Evolutionary conservation across 352 stramenopile species (phyloP).

Genomic region (Phytophthora lateralis): DNA sequence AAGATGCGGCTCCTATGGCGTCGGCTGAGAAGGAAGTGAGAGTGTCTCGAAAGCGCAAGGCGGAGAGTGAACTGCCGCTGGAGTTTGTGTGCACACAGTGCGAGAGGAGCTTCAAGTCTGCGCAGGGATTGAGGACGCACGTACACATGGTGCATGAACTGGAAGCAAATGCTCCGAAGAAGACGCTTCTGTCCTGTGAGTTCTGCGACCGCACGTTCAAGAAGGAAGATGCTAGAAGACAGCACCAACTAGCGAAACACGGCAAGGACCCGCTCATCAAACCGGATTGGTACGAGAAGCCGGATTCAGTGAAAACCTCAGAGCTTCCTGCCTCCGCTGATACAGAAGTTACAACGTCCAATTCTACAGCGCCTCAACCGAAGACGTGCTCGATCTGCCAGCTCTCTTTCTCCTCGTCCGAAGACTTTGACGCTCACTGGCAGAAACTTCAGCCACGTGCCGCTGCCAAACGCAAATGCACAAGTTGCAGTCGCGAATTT

Average conservation of each 20-base stretch:
- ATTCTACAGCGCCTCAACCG: not conserved
- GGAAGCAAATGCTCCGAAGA: conserved; percentile 23
- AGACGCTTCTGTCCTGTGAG: conserved; percentile 40
- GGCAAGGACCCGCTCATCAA: conserved; percentile 76
- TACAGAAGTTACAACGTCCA: not conserved
- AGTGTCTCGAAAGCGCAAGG: conserved; percentile 45
- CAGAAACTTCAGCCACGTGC: conserved; percentile 39
- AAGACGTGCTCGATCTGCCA: conserved; percentile 48
- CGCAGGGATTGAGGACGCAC: conserved; percentile 77
- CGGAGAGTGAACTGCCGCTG: conserved; percentile 28
- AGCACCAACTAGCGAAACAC: conserved; percentile 85
- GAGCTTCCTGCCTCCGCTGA: not conserved
- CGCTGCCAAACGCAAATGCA: conserved; percentile 39
- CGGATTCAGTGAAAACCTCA: not conserved
- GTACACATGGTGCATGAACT: conserved; percentile 88
- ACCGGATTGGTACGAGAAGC: conserved; percentile 76
- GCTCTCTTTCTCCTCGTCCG: conserved; percentile 27
- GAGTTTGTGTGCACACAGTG: conserved; percentile 59
- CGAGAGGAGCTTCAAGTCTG: conserved; percentile 69
- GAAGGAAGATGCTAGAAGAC: conserved; percentile 72
- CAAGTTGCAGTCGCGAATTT: conserved; percentile 55
- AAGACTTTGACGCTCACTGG: conserved; percentile 47
- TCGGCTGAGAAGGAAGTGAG: conserved; percentile 1
- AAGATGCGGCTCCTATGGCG: not conserved
- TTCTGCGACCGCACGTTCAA: conserved; percentile 73